Percentiles rank a stretch among this genome's conserved stretches.
Conservation (phyloP, 2,329 filamentous ascomycete species). For the Clathrospora elynae region DNA sequence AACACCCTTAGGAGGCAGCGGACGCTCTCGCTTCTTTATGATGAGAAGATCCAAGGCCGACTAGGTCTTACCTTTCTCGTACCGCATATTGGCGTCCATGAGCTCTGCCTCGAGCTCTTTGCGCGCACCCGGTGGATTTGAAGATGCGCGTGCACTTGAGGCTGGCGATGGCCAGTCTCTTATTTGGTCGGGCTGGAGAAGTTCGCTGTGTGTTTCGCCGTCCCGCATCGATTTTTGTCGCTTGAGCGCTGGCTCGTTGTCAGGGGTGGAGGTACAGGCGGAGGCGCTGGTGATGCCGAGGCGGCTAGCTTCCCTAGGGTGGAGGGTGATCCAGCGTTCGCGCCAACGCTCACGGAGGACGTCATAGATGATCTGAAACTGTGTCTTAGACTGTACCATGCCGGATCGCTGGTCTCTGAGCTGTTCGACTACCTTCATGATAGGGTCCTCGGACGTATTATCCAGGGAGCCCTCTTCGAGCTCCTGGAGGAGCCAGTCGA, state of each 20-base stretch:
- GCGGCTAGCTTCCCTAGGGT: constrained; percentile 37
- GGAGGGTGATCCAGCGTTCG: constrained; percentile 52
- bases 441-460: constrained; percentile 63
- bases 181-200: background rate
- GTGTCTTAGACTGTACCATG: constrained; percentile 91
- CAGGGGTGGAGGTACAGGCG: constrained; percentile 5
- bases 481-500: constrained; percentile 89
- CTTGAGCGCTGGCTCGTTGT: constrained; percentile 34
- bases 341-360: constrained; percentile 77
- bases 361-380: constrained; percentile 88
- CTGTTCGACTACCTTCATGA: constrained; percentile 78
- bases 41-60: constrained; percentile 8
- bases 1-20: background rate
- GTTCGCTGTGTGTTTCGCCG: constrained; percentile 4
- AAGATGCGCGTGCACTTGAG: constrained; percentile 6
- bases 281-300: constrained; percentile 27
- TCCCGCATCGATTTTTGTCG: constrained; percentile 33
- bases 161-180: constrained; percentile 11
- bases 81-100: constrained; percentile 34
- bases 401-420: constrained; percentile 86
- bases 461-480: constrained; percentile 74
- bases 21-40: background rate
- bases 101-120: constrained; percentile 44
- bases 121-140: constrained; percentile 22
- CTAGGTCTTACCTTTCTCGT: constrained; percentile 37